Conservation (phyloP, 2,329 filamentous ascomycete species). For the Penicillium sp. region DNA sequence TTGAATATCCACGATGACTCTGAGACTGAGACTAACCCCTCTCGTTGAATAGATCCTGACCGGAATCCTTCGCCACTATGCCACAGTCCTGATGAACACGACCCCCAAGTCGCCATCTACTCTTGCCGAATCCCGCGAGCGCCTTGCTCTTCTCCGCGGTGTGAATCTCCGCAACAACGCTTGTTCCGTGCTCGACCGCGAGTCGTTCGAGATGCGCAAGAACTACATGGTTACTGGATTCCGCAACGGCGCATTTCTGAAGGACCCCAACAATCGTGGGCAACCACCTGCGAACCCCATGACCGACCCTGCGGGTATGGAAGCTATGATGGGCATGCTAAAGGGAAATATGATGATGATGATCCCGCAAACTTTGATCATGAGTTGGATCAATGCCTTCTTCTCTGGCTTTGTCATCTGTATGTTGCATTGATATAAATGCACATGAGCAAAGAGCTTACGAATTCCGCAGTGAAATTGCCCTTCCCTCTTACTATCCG, state of each 20-base stretch:
- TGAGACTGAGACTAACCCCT: not conserved
- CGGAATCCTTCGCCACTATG: constrained; percentile 93
- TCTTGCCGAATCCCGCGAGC: constrained; percentile 66
- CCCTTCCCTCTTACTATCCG: constrained; percentile 97
- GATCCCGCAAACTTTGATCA: constrained; percentile 96
- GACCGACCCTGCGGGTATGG: constrained; percentile 93
- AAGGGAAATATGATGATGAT: constrained; percentile 99
- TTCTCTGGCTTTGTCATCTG: constrained; percentile 98
- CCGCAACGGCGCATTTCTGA: constrained; percentile 82
- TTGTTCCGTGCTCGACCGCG: constrained; percentile 72
- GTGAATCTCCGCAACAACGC: constrained; percentile 81
- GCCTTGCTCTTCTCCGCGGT: constrained; percentile 77
- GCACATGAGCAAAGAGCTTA: constrained; percentile 6
- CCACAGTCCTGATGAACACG: constrained; percentile 81
- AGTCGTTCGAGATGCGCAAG: constrained; percentile 76
- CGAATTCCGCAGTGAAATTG: constrained; percentile 68
- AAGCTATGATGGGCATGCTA: constrained; percentile 99
- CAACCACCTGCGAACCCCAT: constrained; percentile 91
- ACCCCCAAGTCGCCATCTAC: constrained; percentile 73
- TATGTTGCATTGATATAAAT: constrained; percentile 46
- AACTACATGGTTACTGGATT: constrained; percentile 76
- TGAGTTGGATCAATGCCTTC: constrained; percentile 99
- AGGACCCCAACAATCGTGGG: constrained; percentile 80
- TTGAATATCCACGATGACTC: not conserved
- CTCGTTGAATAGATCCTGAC: constrained; percentile 67